These are phyloP conservation scores for Pseudogymnoascus sp. DNA, from an alignment of 2,329 filamentous ascomycete species.

Conservation along the genomic window DNA sequence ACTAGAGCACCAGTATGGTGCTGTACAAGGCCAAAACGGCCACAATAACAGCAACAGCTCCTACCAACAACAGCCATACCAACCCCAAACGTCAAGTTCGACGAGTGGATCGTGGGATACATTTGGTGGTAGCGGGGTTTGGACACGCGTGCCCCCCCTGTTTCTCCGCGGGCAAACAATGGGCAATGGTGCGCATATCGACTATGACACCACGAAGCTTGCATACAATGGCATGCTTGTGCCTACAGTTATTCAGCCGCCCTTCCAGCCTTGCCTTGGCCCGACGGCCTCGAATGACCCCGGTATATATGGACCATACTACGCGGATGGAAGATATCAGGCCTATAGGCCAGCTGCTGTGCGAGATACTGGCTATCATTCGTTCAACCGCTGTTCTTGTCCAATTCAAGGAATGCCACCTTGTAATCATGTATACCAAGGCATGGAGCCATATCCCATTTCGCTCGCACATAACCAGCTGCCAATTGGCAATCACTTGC, in stretches of 20 bases:
- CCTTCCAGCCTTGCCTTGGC: constrained; percentile 47
- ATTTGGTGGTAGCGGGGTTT: constrained; percentile 1
- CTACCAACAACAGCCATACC: constrained; percentile 1
- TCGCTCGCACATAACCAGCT: not conserved
- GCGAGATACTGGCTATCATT: constrained; percentile 40
- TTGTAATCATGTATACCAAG: not conserved
- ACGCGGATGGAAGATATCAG: constrained; percentile 49
- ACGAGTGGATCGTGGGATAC: not conserved
- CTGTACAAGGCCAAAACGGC: not conserved
- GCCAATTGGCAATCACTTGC: not conserved
- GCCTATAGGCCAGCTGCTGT: constrained; percentile 50
- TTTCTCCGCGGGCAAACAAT: constrained; percentile 4
- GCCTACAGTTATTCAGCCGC: constrained; percentile 51
- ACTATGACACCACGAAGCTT: constrained; percentile 17
- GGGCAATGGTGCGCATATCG: not conserved
- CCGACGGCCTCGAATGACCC: constrained; percentile 50
- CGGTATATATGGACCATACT: constrained; percentile 53
- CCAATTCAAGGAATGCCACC: not conserved
- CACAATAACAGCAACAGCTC: not conserved
- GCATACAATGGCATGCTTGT: constrained; percentile 39
- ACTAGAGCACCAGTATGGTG: not conserved
- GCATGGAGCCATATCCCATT: constrained; percentile 7
- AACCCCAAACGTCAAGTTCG: not conserved
- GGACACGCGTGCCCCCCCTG: constrained; percentile 1
- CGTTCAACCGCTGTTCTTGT: constrained; percentile 6